Percentiles rank a stretch among this genome's conserved stretches.
Conservation (phyloP, 371 early-diverging fungal species). For the Circinella umbellata region DNA sequence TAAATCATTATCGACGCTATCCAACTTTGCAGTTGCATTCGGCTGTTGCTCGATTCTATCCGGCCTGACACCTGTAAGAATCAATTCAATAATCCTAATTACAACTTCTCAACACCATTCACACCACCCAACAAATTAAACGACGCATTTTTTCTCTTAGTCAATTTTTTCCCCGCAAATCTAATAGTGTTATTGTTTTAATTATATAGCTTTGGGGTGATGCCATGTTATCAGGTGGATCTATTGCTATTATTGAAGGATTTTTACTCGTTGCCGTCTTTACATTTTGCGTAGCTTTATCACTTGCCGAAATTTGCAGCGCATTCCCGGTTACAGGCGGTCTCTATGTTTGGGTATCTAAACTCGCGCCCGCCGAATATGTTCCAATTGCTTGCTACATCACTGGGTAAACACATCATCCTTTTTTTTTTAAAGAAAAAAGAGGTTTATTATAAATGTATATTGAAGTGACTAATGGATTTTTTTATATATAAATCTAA, state of each 20-base stretch:
- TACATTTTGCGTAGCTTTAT: constrained; percentile 67
- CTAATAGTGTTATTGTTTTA: too few relatives aligned
- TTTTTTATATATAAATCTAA: too few relatives aligned
- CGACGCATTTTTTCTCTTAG: too few relatives aligned
- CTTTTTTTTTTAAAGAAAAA: too few relatives aligned
- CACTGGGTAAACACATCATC: constrained; percentile 24
- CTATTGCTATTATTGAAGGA: constrained; percentile 72
- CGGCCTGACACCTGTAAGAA: constrained; percentile 61
- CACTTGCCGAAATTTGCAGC: constrained; percentile 78
- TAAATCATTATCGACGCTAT: constrained; percentile 54
- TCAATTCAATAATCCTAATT: too few relatives aligned
- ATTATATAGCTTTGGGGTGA: constrained; percentile 52
- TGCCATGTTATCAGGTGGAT: constrained; percentile 71
- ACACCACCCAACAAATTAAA: not conserved
- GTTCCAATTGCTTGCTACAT: constrained; percentile 61
- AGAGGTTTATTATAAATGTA: too few relatives aligned
- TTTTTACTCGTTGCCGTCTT: constrained; percentile 69
- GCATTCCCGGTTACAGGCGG: constrained; percentile 74
- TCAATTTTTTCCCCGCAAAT: not conserved
- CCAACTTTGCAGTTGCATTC: constrained; percentile 63
- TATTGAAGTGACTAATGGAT: too few relatives aligned
- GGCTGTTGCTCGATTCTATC: constrained; percentile 64
- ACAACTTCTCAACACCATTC: not conserved
- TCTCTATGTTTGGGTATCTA: constrained; percentile 66
- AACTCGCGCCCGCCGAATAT: constrained; percentile 55